A percentile compares a stretch with the other conserved stretches of the same genome.
These are phyloP conservation scores for Coelastrella sp. DNA, from an alignment of 139 green algal species.

Conservation along the genomic window DNA sequence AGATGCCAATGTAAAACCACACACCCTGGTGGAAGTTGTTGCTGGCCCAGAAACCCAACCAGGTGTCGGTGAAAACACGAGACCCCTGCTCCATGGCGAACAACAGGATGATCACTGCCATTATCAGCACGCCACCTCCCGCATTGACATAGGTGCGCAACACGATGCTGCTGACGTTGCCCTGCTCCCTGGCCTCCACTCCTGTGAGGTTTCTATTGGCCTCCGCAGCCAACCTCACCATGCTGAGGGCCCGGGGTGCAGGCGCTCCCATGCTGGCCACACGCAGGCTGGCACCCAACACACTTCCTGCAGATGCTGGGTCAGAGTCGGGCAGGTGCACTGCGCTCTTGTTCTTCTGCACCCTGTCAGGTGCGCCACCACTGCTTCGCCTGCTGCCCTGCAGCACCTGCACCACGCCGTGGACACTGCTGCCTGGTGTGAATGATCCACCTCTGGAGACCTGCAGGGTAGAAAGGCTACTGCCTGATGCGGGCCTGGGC, in stretches of 20 bases:
- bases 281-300: background rate
- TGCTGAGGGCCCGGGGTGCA: background rate
- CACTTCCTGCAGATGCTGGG: conserved; percentile 30
- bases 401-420: background rate
- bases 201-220: conserved; percentile 69
- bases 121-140: conserved; percentile 49
- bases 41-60: conserved; percentile 80
- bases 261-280: background rate
- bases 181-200: conserved; percentile 69
- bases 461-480: background rate
- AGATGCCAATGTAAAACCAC: conserved; percentile 84
- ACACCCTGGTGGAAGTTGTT: conserved; percentile 62
- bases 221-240: conserved; percentile 32
- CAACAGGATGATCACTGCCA: conserved; percentile 54
- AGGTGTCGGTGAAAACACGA: conserved; percentile 76
- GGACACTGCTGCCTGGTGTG: background rate
- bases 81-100: conserved; percentile 65
- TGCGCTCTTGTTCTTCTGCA: background rate
- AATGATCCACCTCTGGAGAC: background rate
- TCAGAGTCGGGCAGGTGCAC: conserved; percentile 10
- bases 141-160: conserved; percentile 68
- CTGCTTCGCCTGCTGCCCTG: background rate
- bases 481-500: conserved; percentile 1
- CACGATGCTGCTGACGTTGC: conserved; percentile 64
- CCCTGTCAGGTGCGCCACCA: background rate